These are phyloP conservation scores for Colletotrichum graminicola DNA, from an alignment of 2,329 filamentous ascomycete species.

Conservation along the genomic window DNA sequence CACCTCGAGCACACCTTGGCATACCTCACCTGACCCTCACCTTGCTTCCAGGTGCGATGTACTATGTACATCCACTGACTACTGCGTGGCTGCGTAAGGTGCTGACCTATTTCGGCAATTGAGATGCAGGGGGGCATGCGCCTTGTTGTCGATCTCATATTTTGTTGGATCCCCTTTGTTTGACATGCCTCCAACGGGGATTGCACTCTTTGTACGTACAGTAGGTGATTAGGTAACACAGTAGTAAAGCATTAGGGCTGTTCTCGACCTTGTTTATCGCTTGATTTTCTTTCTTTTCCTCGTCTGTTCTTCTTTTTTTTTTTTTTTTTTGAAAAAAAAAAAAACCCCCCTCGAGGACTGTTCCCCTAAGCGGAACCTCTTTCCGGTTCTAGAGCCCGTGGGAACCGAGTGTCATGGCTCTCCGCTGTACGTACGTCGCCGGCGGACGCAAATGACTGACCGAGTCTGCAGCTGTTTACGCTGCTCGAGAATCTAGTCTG, in stretches of 20 bases:
- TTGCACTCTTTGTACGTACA: neutral
- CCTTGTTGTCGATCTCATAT: constrained; percentile 6
- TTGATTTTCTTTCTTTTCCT: neutral
- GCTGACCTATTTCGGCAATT: constrained; percentile 20
- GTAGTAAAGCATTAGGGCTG: neutral
- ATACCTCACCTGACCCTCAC: neutral
- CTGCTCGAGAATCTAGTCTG: neutral
- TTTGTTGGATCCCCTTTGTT: neutral
- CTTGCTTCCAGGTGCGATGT: neutral
- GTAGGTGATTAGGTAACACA: too few relatives aligned
- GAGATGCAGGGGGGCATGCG: constrained; percentile 1
- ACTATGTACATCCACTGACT: too few relatives aligned
- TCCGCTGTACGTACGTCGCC: neutral
- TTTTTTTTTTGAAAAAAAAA: too few relatives aligned
- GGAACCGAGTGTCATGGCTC: neutral
- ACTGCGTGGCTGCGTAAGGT: constrained; percentile 7
- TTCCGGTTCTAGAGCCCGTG: neutral
- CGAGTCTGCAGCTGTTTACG: neutral
- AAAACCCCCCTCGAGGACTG: neutral
- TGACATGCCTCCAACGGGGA: neutral
- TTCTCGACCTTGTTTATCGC: too few relatives aligned
- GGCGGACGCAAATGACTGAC: neutral
- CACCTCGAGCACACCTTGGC: neutral
- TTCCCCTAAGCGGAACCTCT: neutral
- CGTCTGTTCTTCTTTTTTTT: neutral